These are phyloP conservation scores for Poronia punctata DNA, from an alignment of 495 filamentous ascomycete species.

Conservation along the genomic window DNA sequence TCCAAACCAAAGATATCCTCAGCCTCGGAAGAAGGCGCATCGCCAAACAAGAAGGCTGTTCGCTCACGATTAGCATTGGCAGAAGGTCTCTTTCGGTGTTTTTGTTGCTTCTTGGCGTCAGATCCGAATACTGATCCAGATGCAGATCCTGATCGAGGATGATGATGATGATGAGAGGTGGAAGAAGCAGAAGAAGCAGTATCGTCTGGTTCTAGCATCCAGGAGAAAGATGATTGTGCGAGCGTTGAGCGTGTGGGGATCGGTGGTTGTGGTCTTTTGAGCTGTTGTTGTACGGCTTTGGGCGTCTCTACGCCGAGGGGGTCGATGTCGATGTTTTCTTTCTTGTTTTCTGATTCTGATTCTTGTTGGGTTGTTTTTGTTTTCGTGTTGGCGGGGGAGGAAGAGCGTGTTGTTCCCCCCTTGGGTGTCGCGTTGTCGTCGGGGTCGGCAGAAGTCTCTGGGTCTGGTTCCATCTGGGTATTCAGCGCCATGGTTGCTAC, in stretches of 20 bases:
- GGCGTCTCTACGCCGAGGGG: conserved; percentile 8
- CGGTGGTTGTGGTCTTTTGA: conserved; percentile 21
- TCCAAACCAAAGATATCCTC: conserved; percentile 42
- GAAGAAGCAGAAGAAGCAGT: conserved; percentile 3
- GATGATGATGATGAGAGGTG: conserved; percentile 5
- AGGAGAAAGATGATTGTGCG: conserved; percentile 83
- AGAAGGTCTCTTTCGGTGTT: conserved; percentile 33
- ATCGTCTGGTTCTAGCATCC: conserved; percentile 71
- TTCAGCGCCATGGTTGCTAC: conserved; percentile 19
- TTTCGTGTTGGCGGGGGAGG: too few relatives aligned
- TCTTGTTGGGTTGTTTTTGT: too few relatives aligned
- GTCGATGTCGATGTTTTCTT: conserved; percentile 7
- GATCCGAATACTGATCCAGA: conserved; percentile 17
- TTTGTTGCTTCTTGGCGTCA: neutral
- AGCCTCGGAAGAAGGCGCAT: conserved; percentile 26
- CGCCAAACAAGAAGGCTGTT: conserved; percentile 52
- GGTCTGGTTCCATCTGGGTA: conserved; percentile 4
- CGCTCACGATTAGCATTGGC: conserved; percentile 41
- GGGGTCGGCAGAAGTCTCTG: conserved; percentile 1
- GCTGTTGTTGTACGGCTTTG: conserved; percentile 4
- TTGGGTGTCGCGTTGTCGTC: conserved; percentile 1
- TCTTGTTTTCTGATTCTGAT: too few relatives aligned
- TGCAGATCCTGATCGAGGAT: neutral
- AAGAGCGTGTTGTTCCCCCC: too few relatives aligned
- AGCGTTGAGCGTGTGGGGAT: conserved; percentile 60